phyloP scores from a whole-genome alignment of 1,139 yeast species.

The Hyphopichia khmerensis region DNA sequence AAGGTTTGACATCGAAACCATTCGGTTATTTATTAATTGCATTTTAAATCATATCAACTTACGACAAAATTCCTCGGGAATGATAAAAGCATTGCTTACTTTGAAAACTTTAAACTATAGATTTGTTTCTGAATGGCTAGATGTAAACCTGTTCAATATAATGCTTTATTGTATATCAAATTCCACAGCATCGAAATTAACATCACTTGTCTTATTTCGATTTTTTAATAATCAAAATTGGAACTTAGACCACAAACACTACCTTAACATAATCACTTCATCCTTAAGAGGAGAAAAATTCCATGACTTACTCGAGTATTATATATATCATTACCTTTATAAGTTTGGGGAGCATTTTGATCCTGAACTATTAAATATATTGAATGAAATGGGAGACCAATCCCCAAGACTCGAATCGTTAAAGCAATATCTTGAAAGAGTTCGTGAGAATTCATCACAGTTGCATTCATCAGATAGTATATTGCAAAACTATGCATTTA shows the following conservation, averaged over 20 bases:
- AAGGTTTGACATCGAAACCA: conserved; percentile 18
- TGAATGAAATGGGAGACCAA: conserved; percentile 6
- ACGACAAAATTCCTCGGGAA: conserved; percentile 37
- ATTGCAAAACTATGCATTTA: background rate
- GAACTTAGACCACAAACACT: conserved; percentile 14
- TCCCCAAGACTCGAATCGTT: background rate
- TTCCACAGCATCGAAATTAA: conserved; percentile 28
- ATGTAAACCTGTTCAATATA: conserved; percentile 31
- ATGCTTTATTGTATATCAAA: conserved; percentile 26
- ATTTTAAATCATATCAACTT: conserved; percentile 34
- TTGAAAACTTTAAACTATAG: conserved; percentile 18
- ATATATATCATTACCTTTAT: conserved; percentile 22
- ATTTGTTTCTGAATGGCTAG: conserved; percentile 22
- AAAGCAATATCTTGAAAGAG: conserved; percentile 4
- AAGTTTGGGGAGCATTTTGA: conserved; percentile 14
- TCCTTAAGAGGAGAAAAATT: conserved; percentile 24
- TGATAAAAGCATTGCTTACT: conserved; percentile 21
- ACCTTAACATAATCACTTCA: conserved; percentile 25
- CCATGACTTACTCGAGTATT: conserved; percentile 26
- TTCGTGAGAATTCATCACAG: no score
- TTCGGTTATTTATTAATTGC: conserved; percentile 35
- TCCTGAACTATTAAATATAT: conserved; percentile 9
- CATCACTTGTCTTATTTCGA: conserved; percentile 24
- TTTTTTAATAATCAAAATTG: conserved; percentile 14
- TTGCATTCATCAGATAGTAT: no score